Evolutionary conservation across 352 stramenopile species (phyloP).

Genomic region (Phytophthora tubulina): DNA sequence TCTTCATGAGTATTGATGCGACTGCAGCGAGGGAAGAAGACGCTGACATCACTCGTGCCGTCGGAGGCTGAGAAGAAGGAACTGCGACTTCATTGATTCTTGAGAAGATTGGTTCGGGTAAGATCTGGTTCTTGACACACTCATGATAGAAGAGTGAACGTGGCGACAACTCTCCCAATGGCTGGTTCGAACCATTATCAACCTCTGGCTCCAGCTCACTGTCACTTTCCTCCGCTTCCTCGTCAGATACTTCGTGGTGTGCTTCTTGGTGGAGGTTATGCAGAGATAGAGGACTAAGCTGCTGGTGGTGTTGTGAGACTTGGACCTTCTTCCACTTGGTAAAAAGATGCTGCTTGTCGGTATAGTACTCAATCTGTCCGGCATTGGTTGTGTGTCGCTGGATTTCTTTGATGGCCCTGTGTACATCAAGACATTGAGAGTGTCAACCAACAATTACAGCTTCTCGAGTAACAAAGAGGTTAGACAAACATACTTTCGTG

Average conservation of each 20-base stretch:
- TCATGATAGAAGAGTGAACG: slow-evolving; percentile 78
- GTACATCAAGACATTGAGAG: not conserved
- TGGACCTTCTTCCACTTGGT: slow-evolving; percentile 81
- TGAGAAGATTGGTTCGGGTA: slow-evolving; percentile 78
- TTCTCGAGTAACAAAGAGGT: too few species aligned
- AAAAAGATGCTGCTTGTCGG: slow-evolving; percentile 79
- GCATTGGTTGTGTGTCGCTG: slow-evolving; percentile 60
- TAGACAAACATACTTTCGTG: slow-evolving; percentile 56
- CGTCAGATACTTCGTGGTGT: not conserved
- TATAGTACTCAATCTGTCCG: slow-evolving; percentile 74
- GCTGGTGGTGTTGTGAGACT: slow-evolving; percentile 62
- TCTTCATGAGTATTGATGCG: slow-evolving; percentile 50
- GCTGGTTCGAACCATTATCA: slow-evolving; percentile 28
- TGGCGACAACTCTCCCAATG: slow-evolving; percentile 56
- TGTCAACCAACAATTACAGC: not conserved
- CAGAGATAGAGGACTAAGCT: slow-evolving; percentile 13
- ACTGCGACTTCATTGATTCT: slow-evolving; percentile 60
- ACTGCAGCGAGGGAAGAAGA: slow-evolving; percentile 49
- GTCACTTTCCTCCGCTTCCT: slow-evolving; percentile 2
- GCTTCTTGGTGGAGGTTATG: not conserved
- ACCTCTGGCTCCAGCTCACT: slow-evolving; percentile 18
- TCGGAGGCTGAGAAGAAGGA: slow-evolving; percentile 23
- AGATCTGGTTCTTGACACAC: slow-evolving; percentile 62
- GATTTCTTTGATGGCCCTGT: slow-evolving; percentile 70
- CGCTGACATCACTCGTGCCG: slow-evolving; percentile 5